A percentile compares a stretch with the other conserved stretches of the same genome.
These are phyloP conservation scores for Cryptomeria japonica DNA, from an alignment of 75 land plant species.

Conservation along the genomic window DNA sequence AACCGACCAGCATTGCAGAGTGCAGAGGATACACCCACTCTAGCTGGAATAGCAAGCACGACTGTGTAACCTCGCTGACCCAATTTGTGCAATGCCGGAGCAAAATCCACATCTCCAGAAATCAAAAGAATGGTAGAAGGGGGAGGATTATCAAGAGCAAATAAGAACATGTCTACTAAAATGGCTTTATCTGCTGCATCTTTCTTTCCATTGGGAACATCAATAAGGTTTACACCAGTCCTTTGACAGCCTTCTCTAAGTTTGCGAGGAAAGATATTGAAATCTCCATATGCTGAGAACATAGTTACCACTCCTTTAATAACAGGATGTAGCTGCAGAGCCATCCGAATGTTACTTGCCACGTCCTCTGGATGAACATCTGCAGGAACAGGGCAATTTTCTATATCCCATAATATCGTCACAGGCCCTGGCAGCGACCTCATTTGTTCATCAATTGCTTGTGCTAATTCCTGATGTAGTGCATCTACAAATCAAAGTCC, in stretches of 20 bases:
- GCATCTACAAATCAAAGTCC: neutral
- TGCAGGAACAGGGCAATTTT: conserved; percentile 88
- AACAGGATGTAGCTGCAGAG: conserved; percentile 75
- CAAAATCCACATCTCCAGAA: conserved; percentile 97
- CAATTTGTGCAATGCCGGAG: conserved; percentile 90
- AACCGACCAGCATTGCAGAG: conserved; percentile 73
- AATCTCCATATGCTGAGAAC: conserved; percentile 97
- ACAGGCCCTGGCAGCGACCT: conserved; percentile 41
- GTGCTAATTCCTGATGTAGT: neutral
- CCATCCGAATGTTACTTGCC: conserved; percentile 85
- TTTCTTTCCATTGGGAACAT: conserved; percentile 94
- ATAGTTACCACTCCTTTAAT: conserved; percentile 69
- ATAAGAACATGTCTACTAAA: conserved; percentile 92
- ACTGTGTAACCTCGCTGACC: conserved; percentile 86
- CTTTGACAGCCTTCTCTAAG: conserved; percentile 96
- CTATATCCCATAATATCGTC: conserved; percentile 91
- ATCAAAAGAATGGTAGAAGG: conserved; percentile 87
- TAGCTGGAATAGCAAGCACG: conserved; percentile 80
- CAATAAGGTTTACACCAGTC: conserved; percentile 92
- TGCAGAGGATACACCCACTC: conserved; percentile 75
- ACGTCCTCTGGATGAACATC: conserved; percentile 87
- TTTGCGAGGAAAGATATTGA: conserved; percentile 83
- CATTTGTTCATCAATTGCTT: neutral
- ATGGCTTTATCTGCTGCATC: conserved; percentile 98
- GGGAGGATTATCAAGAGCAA: conserved; percentile 94